Evolutionary conservation across 2,329 filamentous ascomycete species (phyloP).

Genomic region (Cladophialophora immunda): DNA sequence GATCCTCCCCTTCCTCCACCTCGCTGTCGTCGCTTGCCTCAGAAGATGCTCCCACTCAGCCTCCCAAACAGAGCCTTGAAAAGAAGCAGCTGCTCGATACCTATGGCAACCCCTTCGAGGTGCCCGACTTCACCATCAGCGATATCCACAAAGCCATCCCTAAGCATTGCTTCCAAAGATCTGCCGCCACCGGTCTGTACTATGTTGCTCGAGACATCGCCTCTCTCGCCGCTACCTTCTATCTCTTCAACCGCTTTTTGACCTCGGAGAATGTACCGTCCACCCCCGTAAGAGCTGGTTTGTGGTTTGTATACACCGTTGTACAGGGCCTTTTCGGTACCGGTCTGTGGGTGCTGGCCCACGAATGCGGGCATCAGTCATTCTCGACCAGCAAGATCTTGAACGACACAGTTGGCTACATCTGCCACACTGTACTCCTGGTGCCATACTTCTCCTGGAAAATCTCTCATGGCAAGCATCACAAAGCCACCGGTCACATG

Average conservation of each 20-base stretch:
- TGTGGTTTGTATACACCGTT: slow-evolving; percentile 76
- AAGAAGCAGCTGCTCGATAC: slow-evolving; percentile 75
- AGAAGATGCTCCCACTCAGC: slow-evolving; percentile 57
- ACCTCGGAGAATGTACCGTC: slow-evolving; percentile 84
- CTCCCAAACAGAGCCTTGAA: slow-evolving; percentile 49
- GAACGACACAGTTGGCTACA: slow-evolving; percentile 92
- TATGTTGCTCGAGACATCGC: slow-evolving; percentile 87
- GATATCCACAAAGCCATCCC: slow-evolving; percentile 96
- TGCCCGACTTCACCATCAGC: slow-evolving; percentile 97
- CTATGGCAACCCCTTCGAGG: slow-evolving; percentile 91
- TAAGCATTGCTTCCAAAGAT: slow-evolving; percentile 95
- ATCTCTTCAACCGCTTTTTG: slow-evolving; percentile 86
- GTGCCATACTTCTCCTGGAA: slow-evolving; percentile 99
- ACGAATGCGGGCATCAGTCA: slow-evolving; percentile 96
- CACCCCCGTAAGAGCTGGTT: slow-evolving; percentile 68
- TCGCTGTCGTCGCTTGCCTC: slow-evolving; percentile 91
- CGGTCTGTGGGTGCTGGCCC: slow-evolving; percentile 93
- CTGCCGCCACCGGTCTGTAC: slow-evolving; percentile 73
- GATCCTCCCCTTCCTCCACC: slow-evolving; percentile 78
- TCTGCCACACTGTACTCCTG: slow-evolving; percentile 85
- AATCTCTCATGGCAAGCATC: slow-evolving; percentile 98
- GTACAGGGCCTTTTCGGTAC: slow-evolving; percentile 93
- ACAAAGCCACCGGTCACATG: slow-evolving; percentile 98
- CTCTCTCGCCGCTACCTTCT: slow-evolving; percentile 79
- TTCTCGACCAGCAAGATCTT: slow-evolving; percentile 91